Conservation (phyloP, 2,329 filamentous ascomycete genomes). For the Aspergillus novofumigatus region DNA sequence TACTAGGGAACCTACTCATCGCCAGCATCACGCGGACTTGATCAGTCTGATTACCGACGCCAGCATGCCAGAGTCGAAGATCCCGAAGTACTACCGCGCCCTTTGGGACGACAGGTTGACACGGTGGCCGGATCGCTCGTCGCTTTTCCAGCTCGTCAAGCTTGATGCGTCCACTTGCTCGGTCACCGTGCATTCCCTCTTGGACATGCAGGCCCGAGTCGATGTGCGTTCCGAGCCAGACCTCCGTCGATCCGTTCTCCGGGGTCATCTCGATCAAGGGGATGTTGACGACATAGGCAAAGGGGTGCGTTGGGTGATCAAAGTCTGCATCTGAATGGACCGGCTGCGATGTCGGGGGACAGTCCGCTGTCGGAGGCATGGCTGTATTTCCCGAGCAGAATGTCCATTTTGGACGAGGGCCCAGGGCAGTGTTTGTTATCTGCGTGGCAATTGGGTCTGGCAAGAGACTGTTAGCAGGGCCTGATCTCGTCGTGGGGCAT, state of each 20-base stretch:
- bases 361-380: slow-evolving; percentile 47
- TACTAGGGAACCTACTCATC: slow-evolving; percentile 34
- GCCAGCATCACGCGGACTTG: slow-evolving; percentile 55
- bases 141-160: slow-evolving; percentile 33
- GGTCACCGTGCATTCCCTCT: slow-evolving; percentile 49
- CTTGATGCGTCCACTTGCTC: slow-evolving; percentile 50
- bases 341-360: slow-evolving; percentile 35
- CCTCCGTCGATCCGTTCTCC: slow-evolving; percentile 54
- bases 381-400: slow-evolving; percentile 52
- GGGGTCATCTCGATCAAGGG: slow-evolving; percentile 49
- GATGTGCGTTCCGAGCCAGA: slow-evolving; percentile 57
- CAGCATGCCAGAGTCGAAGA: slow-evolving; percentile 60
- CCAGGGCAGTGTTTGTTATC: slow-evolving; percentile 46
- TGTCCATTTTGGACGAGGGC: slow-evolving; percentile 52
- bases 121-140: slow-evolving; percentile 37
- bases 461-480: neutral
- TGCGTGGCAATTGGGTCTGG: slow-evolving; percentile 46
- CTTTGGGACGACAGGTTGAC: slow-evolving; percentile 51
- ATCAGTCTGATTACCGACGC: slow-evolving; percentile 51
- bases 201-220: slow-evolving; percentile 37
- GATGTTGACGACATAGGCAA: slow-evolving; percentile 54
- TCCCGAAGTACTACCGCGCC: slow-evolving; percentile 58
- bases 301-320: slow-evolving; percentile 51
- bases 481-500: neutral
- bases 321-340: slow-evolving; percentile 60